Base-by-base conservation (phyloP, 805 yeast genomes). In the Wickerhamiella hasegawae region DNA sequence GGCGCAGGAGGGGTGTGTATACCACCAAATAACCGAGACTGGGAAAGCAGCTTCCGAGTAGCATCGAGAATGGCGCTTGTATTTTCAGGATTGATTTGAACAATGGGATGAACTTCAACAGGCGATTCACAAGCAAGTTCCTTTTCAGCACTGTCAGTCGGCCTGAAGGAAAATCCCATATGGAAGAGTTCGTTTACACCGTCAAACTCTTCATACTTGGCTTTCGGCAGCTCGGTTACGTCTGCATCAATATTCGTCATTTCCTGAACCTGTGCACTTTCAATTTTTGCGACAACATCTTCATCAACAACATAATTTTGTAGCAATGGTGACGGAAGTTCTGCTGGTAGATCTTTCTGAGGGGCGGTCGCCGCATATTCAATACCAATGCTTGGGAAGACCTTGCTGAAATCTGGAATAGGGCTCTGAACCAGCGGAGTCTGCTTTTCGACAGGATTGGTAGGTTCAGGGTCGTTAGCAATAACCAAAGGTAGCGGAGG, bases 101-200 rank as follows among this genome's bases (percentile, higher is more conserved):
- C 5, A 12, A 16, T n/a, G 6, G 11, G 11, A 22, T 21, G 11
- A 8, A n/a, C 31, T 16, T 34, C 33, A 26, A 3, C 10, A n/a
- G n/a, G n/a, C n/a, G n/a, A n/a, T n/a, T n/a, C n/a, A n/a, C n/a
- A n/a, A n/a, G n/a, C n/a, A n/a, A n/a, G n/a, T n/a, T n/a, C n/a
- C 5, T 5, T 10, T 12, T 17, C 3, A 18, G 11, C 30, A 5
- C 14, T 28, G 3, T 40, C 41, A 5, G 39, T 40, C n/a, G n/a
- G n/a, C n/a, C n/a, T n/a, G 4, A 45, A 40, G 1, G 39, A 27
- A 28, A 45, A 45, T 4, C 48, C 48, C 20, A 43, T 45, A 10
- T 40, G 28, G 32, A 45, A 45, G 20, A 45, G 35, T 14, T 41
- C 43, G 44, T 45, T 44, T 5, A 24, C 12, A 18, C 39, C 40